These are phyloP conservation scores for Starmerella potacharoeniae DNA, from an alignment of 805 yeast species.

Conservation along the genomic window DNA sequence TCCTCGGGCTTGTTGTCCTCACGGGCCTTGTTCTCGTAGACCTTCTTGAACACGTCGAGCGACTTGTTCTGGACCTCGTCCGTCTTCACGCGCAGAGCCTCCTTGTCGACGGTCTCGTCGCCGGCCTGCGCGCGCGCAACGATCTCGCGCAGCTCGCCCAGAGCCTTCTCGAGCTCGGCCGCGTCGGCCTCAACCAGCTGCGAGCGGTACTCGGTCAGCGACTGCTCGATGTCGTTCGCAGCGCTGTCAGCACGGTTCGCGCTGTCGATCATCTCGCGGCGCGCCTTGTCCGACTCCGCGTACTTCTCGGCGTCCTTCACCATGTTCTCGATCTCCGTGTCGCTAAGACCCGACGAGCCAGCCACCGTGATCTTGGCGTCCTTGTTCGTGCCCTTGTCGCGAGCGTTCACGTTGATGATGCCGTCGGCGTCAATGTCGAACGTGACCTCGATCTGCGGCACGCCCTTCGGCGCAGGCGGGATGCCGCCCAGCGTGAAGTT, in stretches of 20 bases:
- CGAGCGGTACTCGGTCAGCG: slow-evolving; percentile 65
- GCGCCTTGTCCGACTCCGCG: slow-evolving; percentile 78
- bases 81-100: slow-evolving; percentile 63
- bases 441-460: slow-evolving; percentile 86
- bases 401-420: slow-evolving; percentile 88
- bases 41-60: slow-evolving; percentile 70
- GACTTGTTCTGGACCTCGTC: slow-evolving; percentile 76
- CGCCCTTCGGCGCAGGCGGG: slow-evolving; percentile 93
- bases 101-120: slow-evolving; percentile 47
- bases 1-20: slow-evolving; percentile 22
- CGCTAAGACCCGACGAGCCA: slow-evolving; percentile 87
- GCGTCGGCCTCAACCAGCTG: slow-evolving; percentile 48
- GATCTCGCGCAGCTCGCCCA: slow-evolving; percentile 58
- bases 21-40: slow-evolving; percentile 39
- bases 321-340: slow-evolving; percentile 81
- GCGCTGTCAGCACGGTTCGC: slow-evolving; percentile 79
- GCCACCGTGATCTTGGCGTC: slow-evolving; percentile 93
- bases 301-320: slow-evolving; percentile 82
- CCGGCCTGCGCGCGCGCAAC: slow-evolving; percentile 58
- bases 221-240: slow-evolving; percentile 79
- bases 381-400: slow-evolving; percentile 87
- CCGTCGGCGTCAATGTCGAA: slow-evolving; percentile 97
- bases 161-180: slow-evolving; percentile 43
- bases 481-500: slow-evolving; percentile 92
- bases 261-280: slow-evolving; percentile 69